Base-by-base conservation (phyloP, 1,139 yeast species). In the Yamadazyma diddensiae region DNA sequence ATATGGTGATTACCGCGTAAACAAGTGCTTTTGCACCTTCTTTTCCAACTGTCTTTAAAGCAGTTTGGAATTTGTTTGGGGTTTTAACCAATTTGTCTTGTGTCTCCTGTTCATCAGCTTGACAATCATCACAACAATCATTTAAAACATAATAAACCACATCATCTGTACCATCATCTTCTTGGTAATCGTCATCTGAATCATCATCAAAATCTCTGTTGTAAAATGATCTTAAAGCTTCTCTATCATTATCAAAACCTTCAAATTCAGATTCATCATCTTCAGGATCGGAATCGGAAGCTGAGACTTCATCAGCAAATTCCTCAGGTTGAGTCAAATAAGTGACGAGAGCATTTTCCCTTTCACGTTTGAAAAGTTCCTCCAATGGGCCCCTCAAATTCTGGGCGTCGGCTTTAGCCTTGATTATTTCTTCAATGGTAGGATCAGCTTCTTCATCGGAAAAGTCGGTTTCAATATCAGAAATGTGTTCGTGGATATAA, bases 21-120 rank as follows among this genome's bases (percentile, higher is more conserved):
- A 62, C 33, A 6, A 57, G 38, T 4, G 65, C 72, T 38, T 63
- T 65, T 2, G 55, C 57, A 5, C 49, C 45, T 39, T 68, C 74
- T 36, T 59, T 62, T 8, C 23, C 19, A 5, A 36, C 23, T 3
- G 32, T n/a, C 26, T 30, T 30, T 12, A 23, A 6, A 5, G 10
- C 9, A 6, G 22, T 21, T 9, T 5, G 5, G 11, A 12, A 7
- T 6, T 10, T 21, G 11, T 21, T 21, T 5, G 7, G 8, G 6
- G 6, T 12, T 9, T 6, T 10, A 5, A 9, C n/a, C 22, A 18
- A 9, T 9, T 18, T 18, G 9, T 10, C 8, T 5, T 21, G 6
- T 5, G 8, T 12, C 5, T 21, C 22, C n/a, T n/a, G n/a, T n/a
- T n/a, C n/a, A n/a, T n/a, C n/a, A n/a, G n/a, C n/a, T n/a, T n/a